A percentile compares a stretch with the other conserved stretches of the same genome.
phyloP scores from a whole-genome alignment of 768 basidiomycete genomes.

The Trametes sanguinea region DNA sequence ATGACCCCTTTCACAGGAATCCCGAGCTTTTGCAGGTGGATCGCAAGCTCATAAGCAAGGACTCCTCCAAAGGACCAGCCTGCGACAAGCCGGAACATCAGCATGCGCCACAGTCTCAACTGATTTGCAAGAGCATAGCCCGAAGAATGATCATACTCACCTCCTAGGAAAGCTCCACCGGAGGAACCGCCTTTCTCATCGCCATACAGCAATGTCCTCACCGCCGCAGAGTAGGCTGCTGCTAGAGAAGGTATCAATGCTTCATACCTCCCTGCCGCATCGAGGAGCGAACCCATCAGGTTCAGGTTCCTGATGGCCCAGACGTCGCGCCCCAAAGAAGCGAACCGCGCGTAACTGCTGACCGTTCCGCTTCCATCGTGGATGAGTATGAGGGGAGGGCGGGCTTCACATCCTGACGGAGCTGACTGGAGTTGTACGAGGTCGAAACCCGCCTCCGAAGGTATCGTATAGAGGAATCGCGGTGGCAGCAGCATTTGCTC shows the following conservation, averaged over 20 bases:
- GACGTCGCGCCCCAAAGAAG: conserved; percentile 49
- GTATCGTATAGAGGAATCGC: neutral
- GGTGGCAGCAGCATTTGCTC: too few relatives aligned
- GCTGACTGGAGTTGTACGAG: conserved; percentile 9
- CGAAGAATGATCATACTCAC: conserved; percentile 36
- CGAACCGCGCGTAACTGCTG: conserved; percentile 46
- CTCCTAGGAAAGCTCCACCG: conserved; percentile 54
- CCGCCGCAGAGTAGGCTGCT: conserved; percentile 17
- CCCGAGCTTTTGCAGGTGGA: conserved; percentile 48
- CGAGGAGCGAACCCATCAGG: neutral
- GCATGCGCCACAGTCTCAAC: too few relatives aligned
- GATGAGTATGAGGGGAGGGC: conserved; percentile 58
- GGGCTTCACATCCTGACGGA: conserved; percentile 5
- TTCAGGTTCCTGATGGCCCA: conserved; percentile 63
- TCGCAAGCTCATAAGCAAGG: conserved; percentile 65
- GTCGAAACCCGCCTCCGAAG: neutral
- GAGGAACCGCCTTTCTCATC: neutral
- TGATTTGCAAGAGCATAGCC: neutral
- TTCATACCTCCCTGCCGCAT: neutral
- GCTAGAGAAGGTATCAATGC: neutral
- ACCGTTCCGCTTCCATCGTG: conserved; percentile 75
- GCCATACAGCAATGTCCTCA: conserved; percentile 36
- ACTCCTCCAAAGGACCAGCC: conserved; percentile 84
- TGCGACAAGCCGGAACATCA: conserved; percentile 27
- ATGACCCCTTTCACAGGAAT: conserved; percentile 55